Evolutionary conservation across 1,284 basidiomycete genomes (phyloP), one percentile per base, ranked within the genome.

Genomic region (Moesziomyces sp.): DNA sequence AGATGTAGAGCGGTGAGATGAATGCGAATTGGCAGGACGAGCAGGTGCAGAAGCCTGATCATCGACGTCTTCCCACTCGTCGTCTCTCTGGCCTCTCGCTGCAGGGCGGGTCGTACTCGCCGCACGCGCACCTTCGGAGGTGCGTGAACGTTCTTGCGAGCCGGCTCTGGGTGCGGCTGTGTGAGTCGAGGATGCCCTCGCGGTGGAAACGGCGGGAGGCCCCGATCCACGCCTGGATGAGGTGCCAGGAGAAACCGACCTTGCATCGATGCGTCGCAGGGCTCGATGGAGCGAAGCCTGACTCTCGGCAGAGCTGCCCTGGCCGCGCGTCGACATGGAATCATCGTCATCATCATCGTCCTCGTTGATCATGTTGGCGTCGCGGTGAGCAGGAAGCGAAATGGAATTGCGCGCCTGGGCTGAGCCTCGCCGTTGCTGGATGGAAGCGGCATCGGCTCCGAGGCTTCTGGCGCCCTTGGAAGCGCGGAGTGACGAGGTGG

Each of bases 41-140:
- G 26, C 26, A 1, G 26, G 44, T 10, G 23, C 48, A 11, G 58
- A 26, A 21, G 16, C 10, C 3, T 30, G 24, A 19, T 23, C 40
- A 2, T 63, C 63, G 18, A 66, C 26, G 19, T 72, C 70, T 54
- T 63, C 59, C 70, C 70, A 68, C 6, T 63, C 70, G 14, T 67
- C 70, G 5, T 73, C 70, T 58, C 52, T 44, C 1, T 45, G n/a
- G 18, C 19, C 45, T 8, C 13, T 24, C 9, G 47, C 14, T 5
- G 43, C 43, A 28, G 33, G 28, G 35, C 21, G 23, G 30, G 56
- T 16, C 24, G 42, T 23, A 13, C 48, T 19, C 13, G 56, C 16
- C 30, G 42, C 19, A 28, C 47, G 43, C 18, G 26, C 46, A 7
- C 23, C 18, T 19, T 46, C 47, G 18, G 50, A 46, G 7, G 23